Evolutionary conservation across 2,329 filamentous ascomycete genomes (phyloP).

Genomic region (Colletotrichum agaves): DNA sequence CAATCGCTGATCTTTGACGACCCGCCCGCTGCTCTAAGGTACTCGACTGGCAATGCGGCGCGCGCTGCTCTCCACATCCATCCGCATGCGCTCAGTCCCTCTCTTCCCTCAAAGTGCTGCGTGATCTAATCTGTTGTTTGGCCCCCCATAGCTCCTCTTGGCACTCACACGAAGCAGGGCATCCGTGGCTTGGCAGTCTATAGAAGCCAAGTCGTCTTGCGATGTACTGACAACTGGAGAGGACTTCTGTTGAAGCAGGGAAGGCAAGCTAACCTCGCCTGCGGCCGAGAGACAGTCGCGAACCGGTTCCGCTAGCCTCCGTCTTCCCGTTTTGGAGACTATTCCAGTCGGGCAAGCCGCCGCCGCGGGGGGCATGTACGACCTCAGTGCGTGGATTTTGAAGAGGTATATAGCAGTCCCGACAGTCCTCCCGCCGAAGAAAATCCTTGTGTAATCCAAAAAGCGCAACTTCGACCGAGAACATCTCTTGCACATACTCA

Average conservation of each 20-base stretch:
- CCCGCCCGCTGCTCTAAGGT: not conserved
- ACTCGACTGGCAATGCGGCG: slow-evolving; percentile 10
- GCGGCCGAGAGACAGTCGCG: slow-evolving; percentile 5
- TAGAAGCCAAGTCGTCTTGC: not conserved
- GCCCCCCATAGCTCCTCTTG: not conserved
- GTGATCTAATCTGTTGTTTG: slow-evolving; percentile 8
- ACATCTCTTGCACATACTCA: not conserved
- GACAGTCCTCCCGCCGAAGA: not conserved
- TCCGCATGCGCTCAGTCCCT: slow-evolving; percentile 28
- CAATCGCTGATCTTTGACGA: not conserved
- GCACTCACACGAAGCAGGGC: not conserved
- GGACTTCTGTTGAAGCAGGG: not conserved
- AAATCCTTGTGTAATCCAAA: not conserved
- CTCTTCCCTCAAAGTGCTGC: not conserved
- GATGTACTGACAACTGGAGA: slow-evolving; percentile 2
- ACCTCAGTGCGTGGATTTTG: not conserved
- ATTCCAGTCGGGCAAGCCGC: slow-evolving; percentile 1
- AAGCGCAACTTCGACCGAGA: not conserved
- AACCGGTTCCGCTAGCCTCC: slow-evolving; percentile 19
- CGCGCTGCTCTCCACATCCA: not conserved
- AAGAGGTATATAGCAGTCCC: slow-evolving; percentile 21
- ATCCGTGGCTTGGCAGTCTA: not conserved
- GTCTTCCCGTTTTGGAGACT: slow-evolving; percentile 22
- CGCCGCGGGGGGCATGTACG: not conserved
- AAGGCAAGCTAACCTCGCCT: not conserved